Percentiles rank a stretch among this genome's conserved stretches.
phyloP scores from a whole-genome alignment of 1,139 yeast genomes.

The Lodderomyces elongisporus region DNA sequence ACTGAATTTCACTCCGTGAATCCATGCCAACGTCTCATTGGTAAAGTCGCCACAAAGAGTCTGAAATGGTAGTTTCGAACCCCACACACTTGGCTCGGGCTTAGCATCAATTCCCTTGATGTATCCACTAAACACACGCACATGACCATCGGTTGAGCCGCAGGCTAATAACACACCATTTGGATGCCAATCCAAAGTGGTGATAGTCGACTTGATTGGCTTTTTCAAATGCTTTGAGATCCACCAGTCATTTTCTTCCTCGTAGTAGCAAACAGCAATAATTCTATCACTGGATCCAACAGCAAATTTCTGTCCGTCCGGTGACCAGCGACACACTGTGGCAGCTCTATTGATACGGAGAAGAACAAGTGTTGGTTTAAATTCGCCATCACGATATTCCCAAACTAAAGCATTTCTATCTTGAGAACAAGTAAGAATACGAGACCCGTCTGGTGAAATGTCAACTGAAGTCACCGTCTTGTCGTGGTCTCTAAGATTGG shows the following conservation, averaged over 20 bases:
- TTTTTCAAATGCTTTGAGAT: constrained; percentile 94
- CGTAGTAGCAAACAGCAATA: constrained; percentile 94
- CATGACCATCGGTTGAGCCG: constrained; percentile 95
- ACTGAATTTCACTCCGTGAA: constrained; percentile 85
- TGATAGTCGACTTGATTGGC: constrained; percentile 83
- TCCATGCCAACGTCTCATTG: constrained; percentile 80
- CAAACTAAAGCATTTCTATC: constrained; percentile 97
- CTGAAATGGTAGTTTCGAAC: constrained; percentile 92
- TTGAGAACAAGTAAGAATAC: constrained; percentile 94
- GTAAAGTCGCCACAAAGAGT: constrained; percentile 84
- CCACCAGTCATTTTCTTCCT: constrained; percentile 99
- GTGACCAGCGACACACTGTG: constrained; percentile 90
- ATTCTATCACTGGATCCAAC: constrained; percentile 95
- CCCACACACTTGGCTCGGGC: constrained; percentile 87
- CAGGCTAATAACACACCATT: constrained; percentile 83
- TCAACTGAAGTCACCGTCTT: constrained; percentile 94
- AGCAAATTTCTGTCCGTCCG: constrained; percentile 88
- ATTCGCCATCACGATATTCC: constrained; percentile 56
- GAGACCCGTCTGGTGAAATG: constrained; percentile 73
- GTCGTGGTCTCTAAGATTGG: constrained; percentile 79
- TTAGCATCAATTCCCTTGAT: constrained; percentile 84
- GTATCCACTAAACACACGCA: constrained; percentile 88
- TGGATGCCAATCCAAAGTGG: constrained; percentile 90
- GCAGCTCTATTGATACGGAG: constrained; percentile 93
- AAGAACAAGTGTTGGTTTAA: constrained; percentile 86